These are phyloP conservation scores for Hypsizygus marmoreus DNA, from an alignment of 768 basidiomycete species.

Conservation along the genomic window DNA sequence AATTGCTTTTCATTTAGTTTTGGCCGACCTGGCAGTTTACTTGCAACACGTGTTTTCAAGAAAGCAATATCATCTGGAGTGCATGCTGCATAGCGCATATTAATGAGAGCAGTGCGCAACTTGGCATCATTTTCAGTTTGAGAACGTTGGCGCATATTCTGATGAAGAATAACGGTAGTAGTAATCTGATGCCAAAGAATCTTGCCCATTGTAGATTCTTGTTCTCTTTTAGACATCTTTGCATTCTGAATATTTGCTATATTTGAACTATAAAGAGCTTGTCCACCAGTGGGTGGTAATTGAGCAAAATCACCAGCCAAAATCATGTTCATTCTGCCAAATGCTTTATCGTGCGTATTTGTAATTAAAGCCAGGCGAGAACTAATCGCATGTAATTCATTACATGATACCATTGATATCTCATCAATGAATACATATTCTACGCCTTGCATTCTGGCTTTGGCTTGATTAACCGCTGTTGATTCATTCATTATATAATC, in stretches of 20 bases:
- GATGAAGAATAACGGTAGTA: conserved; percentile 23
- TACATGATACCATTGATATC: conserved; percentile 42
- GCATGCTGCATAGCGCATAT: conserved; percentile 43
- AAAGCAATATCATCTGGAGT: conserved; percentile 38
- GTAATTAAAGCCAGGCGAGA: conserved; percentile 20
- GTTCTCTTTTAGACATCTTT: conserved; percentile 1
- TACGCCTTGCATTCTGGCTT: conserved; percentile 30
- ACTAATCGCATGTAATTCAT: conserved; percentile 31
- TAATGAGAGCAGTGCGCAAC: conserved; percentile 31
- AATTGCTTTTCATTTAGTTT: conserved; percentile 22
- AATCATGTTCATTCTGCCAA: conserved; percentile 36
- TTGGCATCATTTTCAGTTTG: conserved; percentile 22
- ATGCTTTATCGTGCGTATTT: conserved; percentile 19
- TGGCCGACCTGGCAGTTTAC: conserved; percentile 7
- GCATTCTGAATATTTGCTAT: conserved; percentile 12
- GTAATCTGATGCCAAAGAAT: conserved; percentile 31
- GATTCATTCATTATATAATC: too few species aligned
- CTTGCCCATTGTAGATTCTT: conserved; percentile 25
- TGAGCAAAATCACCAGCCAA: conserved; percentile 52
- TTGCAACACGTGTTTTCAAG: conserved; percentile 25
- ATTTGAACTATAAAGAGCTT: conserved; percentile 26
- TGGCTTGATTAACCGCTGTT: too few species aligned
- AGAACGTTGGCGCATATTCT: conserved; percentile 36
- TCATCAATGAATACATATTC: conserved; percentile 46
- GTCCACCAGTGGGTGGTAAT: conserved; percentile 32